Evolutionary conservation across 23 red algal species (phyloP).

Genomic region (Gracilariopsis chorda): DNA sequence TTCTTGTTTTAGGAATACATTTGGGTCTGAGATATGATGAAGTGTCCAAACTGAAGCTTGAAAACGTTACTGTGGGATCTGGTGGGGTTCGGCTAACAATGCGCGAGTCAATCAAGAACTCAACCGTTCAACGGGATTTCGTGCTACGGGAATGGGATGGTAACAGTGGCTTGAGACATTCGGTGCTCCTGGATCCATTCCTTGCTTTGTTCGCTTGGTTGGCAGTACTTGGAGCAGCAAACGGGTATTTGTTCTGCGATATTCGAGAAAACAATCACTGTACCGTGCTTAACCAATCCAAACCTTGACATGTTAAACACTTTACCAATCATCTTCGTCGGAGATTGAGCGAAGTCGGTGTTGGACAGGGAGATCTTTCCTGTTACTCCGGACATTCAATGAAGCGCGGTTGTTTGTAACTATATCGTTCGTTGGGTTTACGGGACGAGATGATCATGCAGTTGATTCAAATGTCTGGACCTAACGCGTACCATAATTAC

Average conservation of each 20-base stretch:
- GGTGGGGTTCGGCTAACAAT: neutral
- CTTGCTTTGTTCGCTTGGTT: conserved; percentile 2
- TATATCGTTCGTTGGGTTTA: conserved; percentile 18
- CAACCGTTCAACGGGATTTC: conserved; percentile 13
- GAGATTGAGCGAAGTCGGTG: neutral
- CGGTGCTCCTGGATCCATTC: conserved; percentile 35
- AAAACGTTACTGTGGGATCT: neutral
- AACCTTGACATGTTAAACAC: neutral
- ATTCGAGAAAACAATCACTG: neutral
- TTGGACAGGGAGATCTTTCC: neutral
- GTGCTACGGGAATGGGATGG: conserved; percentile 2
- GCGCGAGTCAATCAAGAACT: conserved; percentile 34
- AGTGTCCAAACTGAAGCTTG: neutral
- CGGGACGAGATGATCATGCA: conserved; percentile 21
- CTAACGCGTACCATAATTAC: conserved; percentile 24
- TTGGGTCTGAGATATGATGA: conserved; percentile 2
- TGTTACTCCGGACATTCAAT: conserved; percentile 32
- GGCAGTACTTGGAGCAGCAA: neutral
- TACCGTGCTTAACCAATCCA: neutral
- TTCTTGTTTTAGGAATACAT: conserved; percentile 27
- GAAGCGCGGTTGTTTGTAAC: conserved; percentile 32
- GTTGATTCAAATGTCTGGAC: conserved; percentile 17
- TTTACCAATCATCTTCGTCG: neutral
- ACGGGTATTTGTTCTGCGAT: conserved; percentile 7
- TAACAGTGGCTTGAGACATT: neutral